phyloP scores from a whole-genome alignment of 208 protist species.

The Leishmania major region DNA sequence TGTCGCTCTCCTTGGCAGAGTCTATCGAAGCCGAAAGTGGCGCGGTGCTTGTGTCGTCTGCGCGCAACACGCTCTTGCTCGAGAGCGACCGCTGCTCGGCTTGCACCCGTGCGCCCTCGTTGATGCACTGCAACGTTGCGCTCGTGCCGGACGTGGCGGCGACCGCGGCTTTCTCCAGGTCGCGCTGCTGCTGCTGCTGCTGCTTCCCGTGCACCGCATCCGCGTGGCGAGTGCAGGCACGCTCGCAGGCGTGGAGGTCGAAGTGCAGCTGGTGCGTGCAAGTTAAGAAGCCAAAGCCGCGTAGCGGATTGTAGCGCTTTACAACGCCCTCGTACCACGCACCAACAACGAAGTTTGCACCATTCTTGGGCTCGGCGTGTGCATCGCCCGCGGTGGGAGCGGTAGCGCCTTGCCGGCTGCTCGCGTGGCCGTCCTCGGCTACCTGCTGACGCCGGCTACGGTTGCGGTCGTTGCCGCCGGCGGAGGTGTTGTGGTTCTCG shows the following conservation, averaged over 20 bases:
- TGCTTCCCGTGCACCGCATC: slow-evolving; percentile 20
- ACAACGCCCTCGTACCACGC: slow-evolving; percentile 67
- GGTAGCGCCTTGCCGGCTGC: not conserved
- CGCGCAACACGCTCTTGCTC: not conserved
- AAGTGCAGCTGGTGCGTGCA: slow-evolving; percentile 41
- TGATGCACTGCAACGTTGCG: not conserved
- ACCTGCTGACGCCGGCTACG: not conserved
- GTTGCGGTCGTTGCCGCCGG: not conserved
- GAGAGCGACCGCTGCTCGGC: not conserved
- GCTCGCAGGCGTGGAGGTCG: slow-evolving; percentile 27
- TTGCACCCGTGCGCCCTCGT: not conserved
- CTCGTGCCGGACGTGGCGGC: not conserved
- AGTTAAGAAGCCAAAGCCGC: slow-evolving; percentile 76
- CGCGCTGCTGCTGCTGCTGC: slow-evolving; percentile 23
- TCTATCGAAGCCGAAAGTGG: not conserved
- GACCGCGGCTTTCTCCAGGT: slow-evolving; percentile 5
- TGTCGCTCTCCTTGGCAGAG: slow-evolving; percentile 3
- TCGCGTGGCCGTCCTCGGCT: not conserved
- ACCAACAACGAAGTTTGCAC: slow-evolving; percentile 41
- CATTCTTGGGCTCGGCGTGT: slow-evolving; percentile 36
- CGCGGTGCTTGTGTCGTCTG: not conserved
- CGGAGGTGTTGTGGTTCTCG: not conserved
- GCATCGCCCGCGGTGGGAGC: not conserved
- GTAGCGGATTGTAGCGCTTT: slow-evolving; percentile 78
- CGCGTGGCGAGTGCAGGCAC: slow-evolving; percentile 20